phyloP scores from a whole-genome alignment of 805 yeast species.

The Hemisphaericaspora nanyangensis region DNA sequence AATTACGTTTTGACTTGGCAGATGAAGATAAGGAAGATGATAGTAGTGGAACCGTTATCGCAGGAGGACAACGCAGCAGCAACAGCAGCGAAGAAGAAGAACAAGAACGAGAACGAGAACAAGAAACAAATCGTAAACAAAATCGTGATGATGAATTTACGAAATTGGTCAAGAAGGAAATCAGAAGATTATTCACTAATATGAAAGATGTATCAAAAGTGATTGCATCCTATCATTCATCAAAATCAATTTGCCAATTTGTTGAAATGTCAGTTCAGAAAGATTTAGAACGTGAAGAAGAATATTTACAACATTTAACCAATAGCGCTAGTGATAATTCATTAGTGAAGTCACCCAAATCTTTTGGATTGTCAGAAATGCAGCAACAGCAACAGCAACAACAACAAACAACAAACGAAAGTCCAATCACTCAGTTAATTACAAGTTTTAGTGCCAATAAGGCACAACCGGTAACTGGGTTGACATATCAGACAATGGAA shows the following conservation, averaged over 20 bases:
- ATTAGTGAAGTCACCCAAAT: constrained; percentile 40
- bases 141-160: constrained; percentile 24
- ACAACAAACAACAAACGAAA: constrained; percentile 20
- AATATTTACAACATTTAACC: constrained; percentile 12
- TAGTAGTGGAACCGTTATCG: neutral
- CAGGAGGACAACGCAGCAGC: neutral
- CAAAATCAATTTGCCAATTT: constrained; percentile 21
- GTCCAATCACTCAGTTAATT: constrained; percentile 35
- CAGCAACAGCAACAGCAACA: neutral
- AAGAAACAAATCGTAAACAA: neutral
- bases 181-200: constrained; percentile 25
- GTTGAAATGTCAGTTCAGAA: constrained; percentile 12
- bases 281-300: constrained; percentile 10
- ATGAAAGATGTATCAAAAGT: constrained; percentile 29
- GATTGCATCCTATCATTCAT: constrained; percentile 31
- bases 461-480: too few species aligned
- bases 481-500: neutral
- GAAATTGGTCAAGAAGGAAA: constrained; percentile 29
- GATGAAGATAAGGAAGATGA: constrained; percentile 20
- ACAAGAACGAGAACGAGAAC: constrained; percentile 5
- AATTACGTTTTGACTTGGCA: constrained; percentile 41
- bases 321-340: constrained; percentile 9
- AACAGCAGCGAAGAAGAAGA: neutral
- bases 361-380: constrained; percentile 27
- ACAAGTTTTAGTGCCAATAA: constrained; percentile 11